phyloP scores from a whole-genome alignment of 1,284 basidiomycete genomes.

The Thecaphora frezii region DNA sequence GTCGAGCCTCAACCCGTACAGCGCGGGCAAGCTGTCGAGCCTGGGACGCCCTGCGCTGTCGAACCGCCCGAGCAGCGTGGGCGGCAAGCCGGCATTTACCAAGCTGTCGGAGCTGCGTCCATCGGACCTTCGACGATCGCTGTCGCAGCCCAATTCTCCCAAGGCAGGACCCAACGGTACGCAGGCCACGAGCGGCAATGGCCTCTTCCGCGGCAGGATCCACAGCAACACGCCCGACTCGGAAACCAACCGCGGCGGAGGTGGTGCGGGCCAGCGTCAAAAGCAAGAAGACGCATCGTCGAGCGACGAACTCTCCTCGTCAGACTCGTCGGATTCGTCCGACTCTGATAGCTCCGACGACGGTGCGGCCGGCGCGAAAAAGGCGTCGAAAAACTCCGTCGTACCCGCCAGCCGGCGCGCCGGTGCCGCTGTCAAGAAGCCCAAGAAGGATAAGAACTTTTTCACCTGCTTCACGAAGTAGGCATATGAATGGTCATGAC shows the following conservation, averaged over 20 bases:
- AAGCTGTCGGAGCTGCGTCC: conserved; percentile 44
- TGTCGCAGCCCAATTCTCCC: conserved; percentile 38
- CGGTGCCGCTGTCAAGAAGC: conserved; percentile 13
- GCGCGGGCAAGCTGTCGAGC: conserved; percentile 16
- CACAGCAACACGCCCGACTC: not conserved
- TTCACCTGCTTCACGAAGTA: conserved; percentile 19
- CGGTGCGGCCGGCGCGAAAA: not conserved
- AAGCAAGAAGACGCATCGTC: not conserved
- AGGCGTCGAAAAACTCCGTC: not conserved
- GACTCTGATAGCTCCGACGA: conserved; percentile 8
- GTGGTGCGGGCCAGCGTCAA: too few species aligned
- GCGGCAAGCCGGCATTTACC: conserved; percentile 17
- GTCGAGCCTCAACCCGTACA: conserved; percentile 1
- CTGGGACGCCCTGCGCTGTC: conserved; percentile 13
- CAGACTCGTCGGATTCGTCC: conserved; percentile 8
- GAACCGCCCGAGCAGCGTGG: conserved; percentile 3
- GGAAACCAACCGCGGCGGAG: not conserved
- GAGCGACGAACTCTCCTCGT: conserved; percentile 2
- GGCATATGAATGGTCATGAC: too few species aligned
- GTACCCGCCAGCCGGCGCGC: conserved; percentile 7
- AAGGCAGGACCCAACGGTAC: not conserved
- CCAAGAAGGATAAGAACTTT: conserved; percentile 6
- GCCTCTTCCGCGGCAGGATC: not conserved
- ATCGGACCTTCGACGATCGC: conserved; percentile 30
- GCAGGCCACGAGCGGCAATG: not conserved